These are phyloP conservation scores for Suillus discolor DNA, from an alignment of 768 basidiomycete genomes.

Conservation along the genomic window DNA sequence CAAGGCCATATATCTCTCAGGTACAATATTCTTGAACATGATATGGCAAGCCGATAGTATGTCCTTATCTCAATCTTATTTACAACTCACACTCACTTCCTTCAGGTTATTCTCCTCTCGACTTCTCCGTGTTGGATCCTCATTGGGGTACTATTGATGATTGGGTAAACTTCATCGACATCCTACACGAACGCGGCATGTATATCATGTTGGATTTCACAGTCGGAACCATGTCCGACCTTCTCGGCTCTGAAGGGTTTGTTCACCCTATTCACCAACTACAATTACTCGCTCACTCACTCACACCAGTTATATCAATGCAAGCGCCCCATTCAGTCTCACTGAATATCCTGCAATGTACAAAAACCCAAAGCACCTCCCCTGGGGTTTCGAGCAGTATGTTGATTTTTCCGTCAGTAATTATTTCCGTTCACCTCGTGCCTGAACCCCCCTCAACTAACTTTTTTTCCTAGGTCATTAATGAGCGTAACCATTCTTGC, in stretches of 20 bases:
- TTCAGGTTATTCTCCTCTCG: constrained; percentile 89
- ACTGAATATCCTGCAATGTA: constrained; percentile 73
- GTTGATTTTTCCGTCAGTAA: constrained; percentile 70
- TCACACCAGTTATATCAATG: constrained; percentile 61
- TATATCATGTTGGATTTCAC: constrained; percentile 95
- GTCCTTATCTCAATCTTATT: constrained; percentile 1
- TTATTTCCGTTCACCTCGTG: constrained; percentile 6
- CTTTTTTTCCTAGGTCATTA: constrained; percentile 49
- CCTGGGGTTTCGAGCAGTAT: constrained; percentile 88
- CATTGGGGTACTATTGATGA: constrained; percentile 88
- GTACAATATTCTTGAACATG: constrained; percentile 94
- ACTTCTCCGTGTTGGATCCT: constrained; percentile 88
- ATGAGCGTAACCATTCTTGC: constrained; percentile 75
- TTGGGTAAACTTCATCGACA: constrained; percentile 76
- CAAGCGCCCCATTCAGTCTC: constrained; percentile 76
- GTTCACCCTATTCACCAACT: constrained; percentile 25
- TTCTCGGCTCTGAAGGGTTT: constrained; percentile 84
- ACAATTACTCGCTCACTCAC: constrained; percentile 12
- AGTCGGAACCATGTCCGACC: constrained; percentile 88
- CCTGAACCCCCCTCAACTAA: too few species aligned
- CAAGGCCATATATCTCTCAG: constrained; percentile 84
- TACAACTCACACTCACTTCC: constrained; percentile 13
- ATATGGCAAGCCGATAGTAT: constrained; percentile 95
- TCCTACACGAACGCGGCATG: constrained; percentile 81
- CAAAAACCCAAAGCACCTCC: constrained; percentile 74